A percentile compares a stretch with the other conserved stretches of the same genome.
These are phyloP conservation scores for Xylaria grammica DNA, from an alignment of 495 filamentous ascomycete genomes.

Conservation along the genomic window DNA sequence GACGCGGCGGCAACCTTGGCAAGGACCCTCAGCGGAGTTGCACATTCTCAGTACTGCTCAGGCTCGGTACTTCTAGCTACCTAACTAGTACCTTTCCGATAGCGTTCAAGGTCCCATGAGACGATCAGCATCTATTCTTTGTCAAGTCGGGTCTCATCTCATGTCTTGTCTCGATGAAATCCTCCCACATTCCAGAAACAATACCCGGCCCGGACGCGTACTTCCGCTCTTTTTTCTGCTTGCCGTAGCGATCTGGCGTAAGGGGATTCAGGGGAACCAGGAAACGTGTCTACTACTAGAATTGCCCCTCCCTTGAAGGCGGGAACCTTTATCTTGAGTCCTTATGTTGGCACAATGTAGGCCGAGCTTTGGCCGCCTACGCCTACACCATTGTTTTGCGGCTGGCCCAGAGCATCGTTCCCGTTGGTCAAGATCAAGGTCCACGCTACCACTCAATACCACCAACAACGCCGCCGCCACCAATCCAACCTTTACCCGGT, in stretches of 20 bases:
- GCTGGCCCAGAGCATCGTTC: conserved; percentile 28
- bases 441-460: conserved; percentile 12
- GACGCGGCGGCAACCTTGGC: conserved; percentile 11
- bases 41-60: not conserved
- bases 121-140: conserved; percentile 1
- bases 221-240: conserved; percentile 18
- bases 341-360: conserved; percentile 33
- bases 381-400: conserved; percentile 39
- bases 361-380: conserved; percentile 35
- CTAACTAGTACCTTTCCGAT: not conserved
- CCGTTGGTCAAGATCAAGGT: conserved; percentile 19
- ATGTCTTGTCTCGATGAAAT: conserved; percentile 8
- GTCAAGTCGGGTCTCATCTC: not conserved
- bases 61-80: conserved; percentile 1
- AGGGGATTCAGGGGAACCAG: no score
- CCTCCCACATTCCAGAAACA: conserved; percentile 20
- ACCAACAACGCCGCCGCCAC: conserved; percentile 7
- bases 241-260: not conserved
- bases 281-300: conserved; percentile 15
- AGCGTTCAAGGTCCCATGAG: conserved; percentile 5
- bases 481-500: conserved; percentile 23
- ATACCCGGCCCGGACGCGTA: conserved; percentile 2
- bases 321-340: conserved; percentile 16
- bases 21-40: not conserved
- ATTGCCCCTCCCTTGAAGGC: conserved; percentile 10